Conservation (phyloP, 306 rosid species). For the Castanea crenata region DNA sequence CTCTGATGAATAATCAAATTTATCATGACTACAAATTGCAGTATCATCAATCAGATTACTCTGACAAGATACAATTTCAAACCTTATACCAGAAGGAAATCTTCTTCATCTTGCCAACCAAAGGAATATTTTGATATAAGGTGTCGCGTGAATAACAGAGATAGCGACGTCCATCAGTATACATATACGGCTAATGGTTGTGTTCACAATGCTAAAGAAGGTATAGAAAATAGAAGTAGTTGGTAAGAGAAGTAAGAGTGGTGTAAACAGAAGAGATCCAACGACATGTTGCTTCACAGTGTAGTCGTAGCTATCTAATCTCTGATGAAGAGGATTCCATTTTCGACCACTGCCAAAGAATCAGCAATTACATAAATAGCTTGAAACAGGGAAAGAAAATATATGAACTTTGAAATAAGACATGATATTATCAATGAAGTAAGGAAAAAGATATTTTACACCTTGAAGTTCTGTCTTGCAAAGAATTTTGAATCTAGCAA, state of each 20-base stretch:
- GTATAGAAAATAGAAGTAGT: conserved; percentile 91
- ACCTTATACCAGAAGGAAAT: conserved; percentile 92
- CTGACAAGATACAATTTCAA: conserved; percentile 58
- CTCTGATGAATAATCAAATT: conserved; percentile 26
- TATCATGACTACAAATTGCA: conserved; percentile 20
- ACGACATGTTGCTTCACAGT: conserved; percentile 86
- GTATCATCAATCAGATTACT: conserved; percentile 29
- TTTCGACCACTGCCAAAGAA: conserved; percentile 76
- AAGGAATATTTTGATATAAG: conserved; percentile 67
- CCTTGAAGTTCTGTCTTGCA: not conserved
- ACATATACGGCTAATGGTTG: conserved; percentile 63
- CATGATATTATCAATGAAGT: not conserved
- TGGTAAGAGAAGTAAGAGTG: conserved; percentile 77
- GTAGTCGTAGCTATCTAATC: conserved; percentile 94
- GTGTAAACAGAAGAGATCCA: conserved; percentile 89
- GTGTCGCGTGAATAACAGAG: conserved; percentile 83
- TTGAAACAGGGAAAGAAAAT: conserved; percentile 3
- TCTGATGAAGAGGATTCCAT: conserved; percentile 94
- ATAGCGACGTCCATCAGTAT: conserved; percentile 59
- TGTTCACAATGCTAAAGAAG: conserved; percentile 76
- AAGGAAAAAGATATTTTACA: not conserved
- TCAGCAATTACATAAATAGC: conserved; percentile 23
- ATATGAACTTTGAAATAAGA: not conserved
- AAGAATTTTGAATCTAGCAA: not conserved
- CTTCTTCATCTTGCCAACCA: conserved; percentile 68